Conservation (phyloP, 1,284 basidiomycete species). For the Amylostereum chailletii region DNA sequence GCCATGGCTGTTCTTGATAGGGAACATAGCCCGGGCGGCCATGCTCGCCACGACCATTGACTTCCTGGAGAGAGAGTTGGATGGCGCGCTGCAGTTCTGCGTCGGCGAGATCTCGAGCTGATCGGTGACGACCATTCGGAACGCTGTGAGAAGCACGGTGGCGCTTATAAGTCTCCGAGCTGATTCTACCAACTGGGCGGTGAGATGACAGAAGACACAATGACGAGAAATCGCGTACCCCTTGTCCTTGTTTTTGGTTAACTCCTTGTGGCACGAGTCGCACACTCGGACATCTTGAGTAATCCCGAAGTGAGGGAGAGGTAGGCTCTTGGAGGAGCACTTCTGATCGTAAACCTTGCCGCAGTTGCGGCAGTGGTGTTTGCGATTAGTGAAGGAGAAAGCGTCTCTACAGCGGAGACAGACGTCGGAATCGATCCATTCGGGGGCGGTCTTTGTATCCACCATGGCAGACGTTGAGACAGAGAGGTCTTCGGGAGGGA, state of each 20-base stretch:
- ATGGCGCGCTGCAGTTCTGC: slow-evolving; percentile 93
- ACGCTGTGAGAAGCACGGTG: slow-evolving; percentile 46
- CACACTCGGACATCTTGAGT: slow-evolving; percentile 92
- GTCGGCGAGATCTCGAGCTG: slow-evolving; percentile 65
- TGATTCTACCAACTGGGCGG: neutral
- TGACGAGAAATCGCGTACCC: slow-evolving; percentile 25
- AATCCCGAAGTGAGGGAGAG: slow-evolving; percentile 92
- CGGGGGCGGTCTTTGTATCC: slow-evolving; percentile 82
- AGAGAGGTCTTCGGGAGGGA: slow-evolving; percentile 73
- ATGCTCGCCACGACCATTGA: slow-evolving; percentile 40
- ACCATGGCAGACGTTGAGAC: slow-evolving; percentile 74
- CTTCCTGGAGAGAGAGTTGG: slow-evolving; percentile 80
- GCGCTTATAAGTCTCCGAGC: slow-evolving; percentile 1
- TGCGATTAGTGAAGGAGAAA: slow-evolving; percentile 95
- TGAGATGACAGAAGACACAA: neutral
- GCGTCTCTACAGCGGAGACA: slow-evolving; percentile 89
- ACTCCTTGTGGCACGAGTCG: slow-evolving; percentile 79
- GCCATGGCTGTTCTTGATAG: slow-evolving; percentile 45
- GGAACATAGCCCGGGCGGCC: slow-evolving; percentile 59
- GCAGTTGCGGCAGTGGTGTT: slow-evolving; percentile 98
- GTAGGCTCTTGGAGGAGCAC: slow-evolving; percentile 81
- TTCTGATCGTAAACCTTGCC: slow-evolving; percentile 94
- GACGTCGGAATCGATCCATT: slow-evolving; percentile 94
- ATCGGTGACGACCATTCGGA: slow-evolving; percentile 40
- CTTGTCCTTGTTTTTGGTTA: slow-evolving; percentile 52